Percentiles rank a stretch among this genome's conserved stretches.
Conservation (phyloP, 192 early-diverging fungal genomes). For the Gigaspora rosea region DNA sequence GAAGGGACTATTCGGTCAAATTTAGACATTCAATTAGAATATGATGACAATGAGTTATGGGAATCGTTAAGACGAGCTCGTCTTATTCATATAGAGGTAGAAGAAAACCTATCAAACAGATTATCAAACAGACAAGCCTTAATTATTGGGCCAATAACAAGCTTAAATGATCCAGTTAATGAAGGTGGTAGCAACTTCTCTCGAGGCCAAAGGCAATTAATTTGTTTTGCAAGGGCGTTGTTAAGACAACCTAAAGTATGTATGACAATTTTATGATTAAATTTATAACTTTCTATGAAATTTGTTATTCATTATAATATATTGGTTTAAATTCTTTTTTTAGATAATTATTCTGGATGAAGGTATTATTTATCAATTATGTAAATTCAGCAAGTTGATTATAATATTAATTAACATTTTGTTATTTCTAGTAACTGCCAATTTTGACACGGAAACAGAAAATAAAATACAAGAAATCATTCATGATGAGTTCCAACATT, state of each 20-base stretch:
- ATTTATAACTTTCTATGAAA: too few species aligned
- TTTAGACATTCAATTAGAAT: conserved; percentile 85
- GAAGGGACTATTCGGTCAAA: conserved; percentile 73
- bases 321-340: too few species aligned
- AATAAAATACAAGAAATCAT: conserved; percentile 61
- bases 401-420: neutral
- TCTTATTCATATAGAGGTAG: conserved; percentile 45
- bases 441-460: conserved; percentile 63
- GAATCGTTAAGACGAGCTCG: conserved; percentile 75
- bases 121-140: conserved; percentile 22
- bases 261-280: conserved; percentile 33
- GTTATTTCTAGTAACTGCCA: conserved; percentile 60
- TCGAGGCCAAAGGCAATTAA: conserved; percentile 77
- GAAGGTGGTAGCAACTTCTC: conserved; percentile 85
- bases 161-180: conserved; percentile 73
- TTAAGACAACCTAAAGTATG: conserved; percentile 63
- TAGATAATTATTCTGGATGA: conserved; percentile 51
- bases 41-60: conserved; percentile 78
- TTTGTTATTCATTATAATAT: too few species aligned
- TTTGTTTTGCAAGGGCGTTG: conserved; percentile 79
- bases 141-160: conserved; percentile 43
- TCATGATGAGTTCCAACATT: conserved; percentile 52
- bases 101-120: conserved; percentile 26
- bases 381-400: neutral
- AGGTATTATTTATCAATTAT: conserved; percentile 35